Evolutionary conservation across 2,329 filamentous ascomycete species (phyloP).

Genomic region (Aspergillus ochraceoroseus): DNA sequence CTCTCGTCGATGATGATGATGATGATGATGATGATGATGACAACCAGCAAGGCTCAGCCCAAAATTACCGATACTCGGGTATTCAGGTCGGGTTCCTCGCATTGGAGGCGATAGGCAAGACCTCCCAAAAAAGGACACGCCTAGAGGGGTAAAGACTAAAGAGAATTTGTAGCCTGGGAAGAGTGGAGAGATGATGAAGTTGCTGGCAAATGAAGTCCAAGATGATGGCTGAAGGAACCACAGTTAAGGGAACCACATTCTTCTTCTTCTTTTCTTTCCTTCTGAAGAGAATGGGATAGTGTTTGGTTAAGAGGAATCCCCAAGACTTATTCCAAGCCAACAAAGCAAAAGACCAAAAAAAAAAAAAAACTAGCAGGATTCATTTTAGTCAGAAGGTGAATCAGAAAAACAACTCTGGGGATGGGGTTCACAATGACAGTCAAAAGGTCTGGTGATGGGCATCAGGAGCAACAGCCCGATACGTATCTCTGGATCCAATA

Average conservation of each 20-base stretch:
- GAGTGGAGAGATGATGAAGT: slow-evolving; percentile 12
- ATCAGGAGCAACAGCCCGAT: slow-evolving; percentile 2
- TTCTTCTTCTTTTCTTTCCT: too few species aligned
- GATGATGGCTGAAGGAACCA: slow-evolving; percentile 13
- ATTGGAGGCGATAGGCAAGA: slow-evolving; percentile 1
- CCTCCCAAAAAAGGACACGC: slow-evolving; percentile 4
- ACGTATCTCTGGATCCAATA: too few species aligned
- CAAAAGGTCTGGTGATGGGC: slow-evolving; percentile 1
- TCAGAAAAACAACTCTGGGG: too few species aligned
- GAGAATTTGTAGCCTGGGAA: neutral
- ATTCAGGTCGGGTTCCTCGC: neutral
- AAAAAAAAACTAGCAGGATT: too few species aligned
- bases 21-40: neutral
- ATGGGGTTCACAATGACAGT: neutral
- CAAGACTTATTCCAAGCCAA: too few species aligned
- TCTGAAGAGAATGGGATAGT: neutral
- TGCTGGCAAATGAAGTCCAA: slow-evolving; percentile 14
- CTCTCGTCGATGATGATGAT: too few species aligned
- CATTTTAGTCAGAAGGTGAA: too few species aligned
- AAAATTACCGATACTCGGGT: slow-evolving; percentile 1
- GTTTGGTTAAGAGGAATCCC: too few species aligned
- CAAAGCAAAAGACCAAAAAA: too few species aligned
- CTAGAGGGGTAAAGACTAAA: neutral
- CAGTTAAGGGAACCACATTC: slow-evolving; percentile 17
- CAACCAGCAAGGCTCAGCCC: neutral